Evolutionary conservation across 768 basidiomycete genomes (phyloP).

Genomic region (Mycena leptocephala): DNA sequence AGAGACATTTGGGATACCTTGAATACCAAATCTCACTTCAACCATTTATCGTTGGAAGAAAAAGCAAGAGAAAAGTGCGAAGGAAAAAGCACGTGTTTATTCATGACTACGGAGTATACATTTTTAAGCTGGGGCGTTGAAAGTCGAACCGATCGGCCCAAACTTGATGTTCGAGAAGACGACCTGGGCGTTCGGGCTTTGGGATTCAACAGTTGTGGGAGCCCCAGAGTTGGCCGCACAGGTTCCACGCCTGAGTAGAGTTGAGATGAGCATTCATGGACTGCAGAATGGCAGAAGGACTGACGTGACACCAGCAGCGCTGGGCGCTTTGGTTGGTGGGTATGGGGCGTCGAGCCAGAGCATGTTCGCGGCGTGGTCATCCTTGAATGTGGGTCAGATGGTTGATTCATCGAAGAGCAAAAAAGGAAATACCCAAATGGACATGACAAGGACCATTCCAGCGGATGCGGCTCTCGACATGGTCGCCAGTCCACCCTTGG

Average conservation of each 20-base stretch:
- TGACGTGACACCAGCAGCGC: neutral
- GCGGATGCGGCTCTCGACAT: conserved; percentile 18
- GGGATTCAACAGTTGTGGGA: neutral
- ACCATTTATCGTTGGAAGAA: neutral
- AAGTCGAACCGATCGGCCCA: neutral
- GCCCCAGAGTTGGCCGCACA: neutral
- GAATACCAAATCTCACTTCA: no score
- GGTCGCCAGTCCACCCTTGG: conserved; percentile 50
- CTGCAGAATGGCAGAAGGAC: neutral
- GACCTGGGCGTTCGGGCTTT: neutral
- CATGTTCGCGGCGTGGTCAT: neutral
- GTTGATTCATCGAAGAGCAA: neutral
- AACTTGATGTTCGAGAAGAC: conserved; percentile 7
- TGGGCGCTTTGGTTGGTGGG: neutral
- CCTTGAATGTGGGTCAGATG: neutral
- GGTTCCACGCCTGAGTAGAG: neutral
- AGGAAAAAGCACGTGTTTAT: neutral
- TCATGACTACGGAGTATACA: neutral
- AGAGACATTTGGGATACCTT: no score
- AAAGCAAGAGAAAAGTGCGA: neutral
- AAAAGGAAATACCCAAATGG: neutral
- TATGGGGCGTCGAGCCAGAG: neutral
- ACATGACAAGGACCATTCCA: neutral
- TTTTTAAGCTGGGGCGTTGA: neutral
- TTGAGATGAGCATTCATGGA: neutral